Conservation (phyloP, 345 rosid genomes). For the Lepidium sativum region DNA sequence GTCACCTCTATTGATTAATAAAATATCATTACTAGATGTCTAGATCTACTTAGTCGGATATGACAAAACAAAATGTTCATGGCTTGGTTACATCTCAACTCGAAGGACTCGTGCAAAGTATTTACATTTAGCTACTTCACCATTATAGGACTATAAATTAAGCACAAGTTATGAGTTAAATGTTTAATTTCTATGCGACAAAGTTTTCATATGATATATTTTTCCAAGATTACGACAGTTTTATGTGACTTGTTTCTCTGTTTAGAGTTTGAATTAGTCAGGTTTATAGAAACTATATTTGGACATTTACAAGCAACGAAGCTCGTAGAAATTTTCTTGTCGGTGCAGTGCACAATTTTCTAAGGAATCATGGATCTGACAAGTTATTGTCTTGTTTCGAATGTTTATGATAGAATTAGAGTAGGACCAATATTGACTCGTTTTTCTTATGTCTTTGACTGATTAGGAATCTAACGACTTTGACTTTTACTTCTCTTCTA, state of each 20-base stretch:
- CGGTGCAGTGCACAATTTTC: conserved; percentile 2
- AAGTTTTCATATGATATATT: too few species aligned
- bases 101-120: too few species aligned
- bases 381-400: conserved; percentile 1
- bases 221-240: too few species aligned
- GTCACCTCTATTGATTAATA: not conserved
- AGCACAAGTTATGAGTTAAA: not conserved
- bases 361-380: not conserved
- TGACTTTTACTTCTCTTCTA: not conserved
- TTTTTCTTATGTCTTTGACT: conserved; percentile 5
- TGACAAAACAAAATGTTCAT: not conserved
- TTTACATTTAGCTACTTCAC: not conserved
- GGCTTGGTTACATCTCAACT: not conserved
- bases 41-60: not conserved
- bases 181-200: not conserved
- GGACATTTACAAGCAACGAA: not conserved
- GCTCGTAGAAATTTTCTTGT: conserved; percentile 1
- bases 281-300: not conserved
- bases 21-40: not conserved
- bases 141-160: not conserved
- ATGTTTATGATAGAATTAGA: not conserved
- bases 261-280: not conserved
- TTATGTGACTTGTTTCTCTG: not conserved
- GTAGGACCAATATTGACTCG: conserved; percentile 15
- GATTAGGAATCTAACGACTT: not conserved